Evolutionary conservation across 78 protist genomes (phyloP), one percentile per base, ranked within the genome.

Genomic region (Diacronema lutheri): DNA sequence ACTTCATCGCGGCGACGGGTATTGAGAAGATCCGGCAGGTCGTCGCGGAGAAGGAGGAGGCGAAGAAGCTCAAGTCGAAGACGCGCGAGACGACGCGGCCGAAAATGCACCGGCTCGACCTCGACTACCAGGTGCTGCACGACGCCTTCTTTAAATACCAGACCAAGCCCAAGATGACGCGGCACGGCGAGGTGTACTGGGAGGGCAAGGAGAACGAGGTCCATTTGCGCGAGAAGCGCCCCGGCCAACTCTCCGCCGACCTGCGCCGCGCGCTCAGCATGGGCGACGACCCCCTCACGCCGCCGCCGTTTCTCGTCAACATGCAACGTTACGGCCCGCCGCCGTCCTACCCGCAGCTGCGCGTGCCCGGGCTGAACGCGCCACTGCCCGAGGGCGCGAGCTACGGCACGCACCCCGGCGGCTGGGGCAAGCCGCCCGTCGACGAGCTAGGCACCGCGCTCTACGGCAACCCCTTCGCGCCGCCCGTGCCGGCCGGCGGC

Each of bases 261-360:
- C 74, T 84, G 38, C 46, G 33, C 16, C 12, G 19, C 38, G 92
- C 92, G 57, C 65, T 89, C 44, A 86, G 87, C 29, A 89, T 89
- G 74, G 44, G 57, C 23, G 13, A 1, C 20, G 86, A 86, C 3
- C 50, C 50, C 16, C 50, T 44, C 50, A 92, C 85, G 31, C 99
- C 99, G 23, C 98, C 98, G 58, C 99, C 99, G 23, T 98, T 99
- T 99, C 95, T 98, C 23, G 84, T 93, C 83, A 90, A 91, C 92
- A 97, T 97, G 99, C 99, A 98, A 91, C 81, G 92, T 0, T 89
- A 80, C 66, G 93, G 93, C 19, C 94, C 94, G 6, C 99, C 99
- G 12, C 99, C 99, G 13, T 84, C 97, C 12, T 98, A 96, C 81
- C 99, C 99, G 0, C 87, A 69, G 41, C 90, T 98, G 37, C 90